Evolutionary conservation across 768 basidiomycete species (phyloP).

Genomic region (Phlebiopsis flavidoalba): DNA sequence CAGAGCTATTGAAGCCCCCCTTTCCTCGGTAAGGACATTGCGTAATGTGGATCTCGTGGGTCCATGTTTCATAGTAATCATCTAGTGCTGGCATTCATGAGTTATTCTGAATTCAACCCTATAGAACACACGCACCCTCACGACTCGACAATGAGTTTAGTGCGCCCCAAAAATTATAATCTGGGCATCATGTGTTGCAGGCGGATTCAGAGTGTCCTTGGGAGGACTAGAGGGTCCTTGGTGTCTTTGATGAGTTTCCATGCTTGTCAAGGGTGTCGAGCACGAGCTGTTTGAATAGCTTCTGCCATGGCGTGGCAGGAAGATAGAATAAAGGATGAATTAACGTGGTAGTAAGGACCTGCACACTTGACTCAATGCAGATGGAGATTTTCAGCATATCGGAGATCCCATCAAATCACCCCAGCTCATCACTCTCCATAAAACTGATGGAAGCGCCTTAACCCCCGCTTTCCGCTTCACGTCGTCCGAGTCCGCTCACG

Average conservation of each 20-base stretch:
- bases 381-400: conserved; percentile 8
- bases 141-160: conserved; percentile 86
- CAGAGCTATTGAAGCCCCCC: conserved; percentile 70
- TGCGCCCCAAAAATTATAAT: conserved; percentile 80
- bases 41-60: conserved; percentile 68
- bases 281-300: conserved; percentile 70
- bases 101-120: background rate
- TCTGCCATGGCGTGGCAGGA: conserved; percentile 53
- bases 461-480: background rate
- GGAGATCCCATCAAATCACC: conserved; percentile 4
- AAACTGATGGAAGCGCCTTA: conserved; percentile 2
- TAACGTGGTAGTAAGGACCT: background rate
- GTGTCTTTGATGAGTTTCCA: conserved; percentile 62
- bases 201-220: conserved; percentile 56
- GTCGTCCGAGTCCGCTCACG: background rate
- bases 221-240: conserved; percentile 58
- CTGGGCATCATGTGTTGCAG: conserved; percentile 70
- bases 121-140: conserved; percentile 52
- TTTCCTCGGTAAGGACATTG: conserved; percentile 79
- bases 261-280: conserved; percentile 63
- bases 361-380: conserved; percentile 3
- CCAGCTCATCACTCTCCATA: background rate
- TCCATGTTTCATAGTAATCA: conserved; percentile 80
- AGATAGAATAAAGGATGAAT: background rate
- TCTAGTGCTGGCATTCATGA: conserved; percentile 43